A percentile compares a stretch with the other conserved stretches of the same genome.
Evolutionary conservation across 148 eudicot genomes (phyloP).

Genomic region (Oxyria digyna): DNA sequence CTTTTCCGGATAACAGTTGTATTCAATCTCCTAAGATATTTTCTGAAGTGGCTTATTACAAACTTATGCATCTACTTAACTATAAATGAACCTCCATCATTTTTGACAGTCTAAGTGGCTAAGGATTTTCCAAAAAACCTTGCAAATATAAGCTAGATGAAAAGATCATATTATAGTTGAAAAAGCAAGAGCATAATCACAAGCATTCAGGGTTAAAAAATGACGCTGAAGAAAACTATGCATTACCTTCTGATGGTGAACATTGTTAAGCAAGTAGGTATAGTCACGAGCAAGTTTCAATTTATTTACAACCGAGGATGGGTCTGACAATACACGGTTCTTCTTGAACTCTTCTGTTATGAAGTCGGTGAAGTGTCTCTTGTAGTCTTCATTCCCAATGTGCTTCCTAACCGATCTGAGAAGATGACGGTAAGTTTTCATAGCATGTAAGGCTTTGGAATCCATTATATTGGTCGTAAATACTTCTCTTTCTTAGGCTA

Average conservation of each 20-base stretch:
- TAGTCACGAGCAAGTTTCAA: slow-evolving; percentile 68
- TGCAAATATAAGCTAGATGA: background rate
- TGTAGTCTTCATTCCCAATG: slow-evolving; percentile 52
- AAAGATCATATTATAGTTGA: background rate
- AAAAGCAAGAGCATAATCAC: background rate
- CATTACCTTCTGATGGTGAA: slow-evolving; percentile 78
- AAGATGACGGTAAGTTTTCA: slow-evolving; percentile 49
- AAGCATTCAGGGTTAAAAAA: background rate
- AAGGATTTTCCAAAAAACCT: background rate
- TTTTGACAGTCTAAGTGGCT: background rate
- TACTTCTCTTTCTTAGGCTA: background rate
- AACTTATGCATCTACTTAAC: background rate
- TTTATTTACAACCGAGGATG: slow-evolving; percentile 31
- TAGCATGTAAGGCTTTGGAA: slow-evolving; percentile 40
- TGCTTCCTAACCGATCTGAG: slow-evolving; percentile 68
- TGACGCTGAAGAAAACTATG: background rate
- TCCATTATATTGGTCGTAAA: slow-evolving; percentile 24
- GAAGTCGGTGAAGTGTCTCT: slow-evolving; percentile 49
- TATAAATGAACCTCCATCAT: background rate
- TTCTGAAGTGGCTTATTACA: background rate
- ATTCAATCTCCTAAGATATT: background rate
- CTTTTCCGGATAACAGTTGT: background rate
- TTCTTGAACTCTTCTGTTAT: slow-evolving; percentile 53
- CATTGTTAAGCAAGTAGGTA: slow-evolving; percentile 54
- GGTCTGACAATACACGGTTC: slow-evolving; percentile 22